Percentiles rank a stretch among this genome's conserved stretches.
Evolutionary conservation across 164 flowering plant genomes (phyloP).

Genomic region (Chimonanthus salicifolius): DNA sequence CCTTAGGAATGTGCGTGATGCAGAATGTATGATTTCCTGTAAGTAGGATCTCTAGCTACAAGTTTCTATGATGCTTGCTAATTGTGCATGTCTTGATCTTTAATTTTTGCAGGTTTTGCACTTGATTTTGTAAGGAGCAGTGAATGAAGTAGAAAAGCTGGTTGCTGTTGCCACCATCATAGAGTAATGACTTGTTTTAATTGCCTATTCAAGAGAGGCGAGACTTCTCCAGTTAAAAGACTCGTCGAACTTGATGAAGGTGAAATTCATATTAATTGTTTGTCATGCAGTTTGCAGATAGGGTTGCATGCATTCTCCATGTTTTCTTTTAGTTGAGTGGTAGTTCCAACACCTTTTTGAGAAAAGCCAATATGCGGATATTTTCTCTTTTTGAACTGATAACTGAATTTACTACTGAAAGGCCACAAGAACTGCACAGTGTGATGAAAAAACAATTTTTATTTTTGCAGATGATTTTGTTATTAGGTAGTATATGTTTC

Average conservation of each 20-base stretch:
- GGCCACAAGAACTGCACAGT: too few relatives aligned
- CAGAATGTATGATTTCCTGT: neutral
- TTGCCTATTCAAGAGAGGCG: constrained; percentile 29
- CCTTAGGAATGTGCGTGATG: neutral
- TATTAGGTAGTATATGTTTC: neutral
- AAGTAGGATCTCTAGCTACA: neutral
- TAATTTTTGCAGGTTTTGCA: constrained; percentile 10
- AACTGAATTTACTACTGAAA: too few relatives aligned
- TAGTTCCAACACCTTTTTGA: neutral
- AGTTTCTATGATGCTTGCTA: neutral
- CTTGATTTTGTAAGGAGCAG: constrained; percentile 4
- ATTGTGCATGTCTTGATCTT: neutral
- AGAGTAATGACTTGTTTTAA: constrained; percentile 57
- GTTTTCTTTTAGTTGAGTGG: too few relatives aligned
- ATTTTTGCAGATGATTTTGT: neutral
- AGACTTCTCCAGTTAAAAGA: constrained; percentile 6
- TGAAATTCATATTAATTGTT: constrained; percentile 11
- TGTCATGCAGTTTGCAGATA: neutral
- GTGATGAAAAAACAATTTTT: too few relatives aligned
- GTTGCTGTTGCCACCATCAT: constrained; percentile 10
- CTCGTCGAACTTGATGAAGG: constrained; percentile 46
- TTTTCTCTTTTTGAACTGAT: too few relatives aligned
- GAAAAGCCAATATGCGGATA: too few relatives aligned
- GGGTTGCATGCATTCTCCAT: neutral
- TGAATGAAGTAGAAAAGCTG: constrained; percentile 7